Evolutionary conservation across 1,284 basidiomycete species (phyloP), one percentile per base, ranked within the genome.

Genomic region (Malassezia furfur): DNA sequence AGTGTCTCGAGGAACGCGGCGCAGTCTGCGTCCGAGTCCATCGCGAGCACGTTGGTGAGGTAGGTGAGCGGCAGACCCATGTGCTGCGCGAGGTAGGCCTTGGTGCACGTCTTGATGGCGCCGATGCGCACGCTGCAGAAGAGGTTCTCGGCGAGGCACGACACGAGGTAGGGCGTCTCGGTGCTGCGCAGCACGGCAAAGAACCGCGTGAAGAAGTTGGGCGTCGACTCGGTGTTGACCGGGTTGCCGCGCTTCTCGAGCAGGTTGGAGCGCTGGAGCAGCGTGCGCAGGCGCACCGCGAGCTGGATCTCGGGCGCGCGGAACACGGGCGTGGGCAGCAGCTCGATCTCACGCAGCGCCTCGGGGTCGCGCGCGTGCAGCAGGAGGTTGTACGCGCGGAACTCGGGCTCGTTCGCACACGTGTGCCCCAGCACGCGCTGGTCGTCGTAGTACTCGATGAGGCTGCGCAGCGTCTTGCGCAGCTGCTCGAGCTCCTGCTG

Each of bases 401-500:
- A 94, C 76, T 98, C 93, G 45, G 94, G 82, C 72, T 96, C 91
- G 52, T 86, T 86, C 0, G 86, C 83, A 7, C 85, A 85, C 48
- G 84, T 71, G 12, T 83, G 17, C 8, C 77, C 62, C 11, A 79
- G 81, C 14, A 85, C 80, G 53, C 88, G 82, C 58, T 76, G 68
- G 63, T 96, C 91, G 65, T 88, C 85, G 74, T 96, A 94, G 68
- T 88, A 91, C 71, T 96, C 88, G 72, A 89, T 88, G 46, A 96
- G 79, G 68, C 85, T 88, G 68, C 88, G 86, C 36, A 96, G 81
- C 21, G 88, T 86, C 74, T 91, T 89, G 80, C 88, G 86, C 41
- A 91, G 79, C 69, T 90, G 88, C 71, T 91, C 87, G 58, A 88
- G 83, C 75, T 93, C 90, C 75, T 90, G 76, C 17, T 82, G 80